Evolutionary conservation across 495 filamentous ascomycete genomes (phyloP).

Genomic region (Annulohypoxylon bovei): DNA sequence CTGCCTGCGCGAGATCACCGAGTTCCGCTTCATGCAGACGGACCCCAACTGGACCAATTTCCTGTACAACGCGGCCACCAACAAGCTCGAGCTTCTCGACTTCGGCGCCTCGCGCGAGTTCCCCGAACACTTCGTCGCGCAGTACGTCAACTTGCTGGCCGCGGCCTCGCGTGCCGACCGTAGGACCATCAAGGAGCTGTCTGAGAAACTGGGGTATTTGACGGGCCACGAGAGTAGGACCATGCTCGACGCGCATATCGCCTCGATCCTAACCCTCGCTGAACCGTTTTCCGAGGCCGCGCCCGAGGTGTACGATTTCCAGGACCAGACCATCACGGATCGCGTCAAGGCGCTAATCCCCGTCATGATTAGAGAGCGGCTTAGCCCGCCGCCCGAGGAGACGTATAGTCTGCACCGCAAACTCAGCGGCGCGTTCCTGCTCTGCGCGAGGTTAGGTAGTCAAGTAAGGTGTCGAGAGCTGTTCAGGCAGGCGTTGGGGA

Average conservation of each 20-base stretch:
- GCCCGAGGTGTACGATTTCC: conserved; percentile 89
- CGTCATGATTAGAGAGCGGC: conserved; percentile 86
- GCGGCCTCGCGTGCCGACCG: conserved; percentile 79
- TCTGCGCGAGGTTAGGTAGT: conserved; percentile 88
- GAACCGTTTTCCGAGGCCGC: conserved; percentile 84
- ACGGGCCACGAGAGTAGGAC: conserved; percentile 83
- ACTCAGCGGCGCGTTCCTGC: conserved; percentile 91
- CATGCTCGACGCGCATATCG: conserved; percentile 89
- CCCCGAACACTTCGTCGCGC: conserved; percentile 77
- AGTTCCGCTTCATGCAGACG: conserved; percentile 98
- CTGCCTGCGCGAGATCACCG: conserved; percentile 89
- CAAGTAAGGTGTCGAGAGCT: conserved; percentile 81
- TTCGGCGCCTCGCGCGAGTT: conserved; percentile 93
- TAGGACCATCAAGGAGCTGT: conserved; percentile 69
- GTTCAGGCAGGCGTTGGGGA: conserved; percentile 73
- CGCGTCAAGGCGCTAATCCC: conserved; percentile 87
- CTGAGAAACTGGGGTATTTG: conserved; percentile 87
- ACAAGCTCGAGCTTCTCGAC: conserved; percentile 90
- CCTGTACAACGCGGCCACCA: conserved; percentile 78
- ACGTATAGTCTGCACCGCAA: conserved; percentile 97
- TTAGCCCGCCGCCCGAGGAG: conserved; percentile 94
- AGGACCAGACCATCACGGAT: conserved; percentile 94
- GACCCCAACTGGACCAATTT: conserved; percentile 99
- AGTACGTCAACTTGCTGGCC: conserved; percentile 78
- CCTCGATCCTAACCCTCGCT: conserved; percentile 84